A percentile compares a stretch with the other conserved stretches of the same genome.
Conservation (phyloP, 192 early-diverging fungal species). For the Backusella tarrabulga region DNA sequence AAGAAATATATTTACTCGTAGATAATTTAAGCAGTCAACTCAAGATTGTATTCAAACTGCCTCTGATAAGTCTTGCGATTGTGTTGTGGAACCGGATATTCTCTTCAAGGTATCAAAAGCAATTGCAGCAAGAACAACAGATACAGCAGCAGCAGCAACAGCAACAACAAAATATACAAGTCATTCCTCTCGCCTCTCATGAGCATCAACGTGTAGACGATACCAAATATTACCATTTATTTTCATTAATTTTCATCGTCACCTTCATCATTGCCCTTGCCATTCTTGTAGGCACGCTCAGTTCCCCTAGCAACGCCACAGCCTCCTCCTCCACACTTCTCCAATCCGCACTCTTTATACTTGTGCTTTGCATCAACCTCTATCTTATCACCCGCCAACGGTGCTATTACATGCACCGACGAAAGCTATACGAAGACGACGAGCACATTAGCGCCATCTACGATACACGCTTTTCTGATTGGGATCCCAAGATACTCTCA, state of each 20-base stretch:
- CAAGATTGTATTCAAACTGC: constrained; percentile 28
- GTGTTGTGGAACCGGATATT: constrained; percentile 22
- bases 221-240: constrained; percentile 30
- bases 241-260: constrained; percentile 34
- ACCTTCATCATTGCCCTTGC: constrained; percentile 20
- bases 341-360: constrained; percentile 28
- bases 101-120: not conserved
- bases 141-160: not conserved
- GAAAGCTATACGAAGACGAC: constrained; percentile 30
- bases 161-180: not conserved
- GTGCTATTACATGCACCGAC: constrained; percentile 32
- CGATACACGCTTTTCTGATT: constrained; percentile 29
- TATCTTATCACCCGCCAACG: constrained; percentile 37
- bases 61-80: constrained; percentile 22
- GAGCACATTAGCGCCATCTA: constrained; percentile 37
- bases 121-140: not conserved
- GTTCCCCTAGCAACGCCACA: not conserved
- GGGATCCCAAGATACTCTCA: constrained; percentile 43
- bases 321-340: constrained; percentile 4
- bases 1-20: constrained; percentile 36
- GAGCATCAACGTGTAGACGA: constrained; percentile 30
- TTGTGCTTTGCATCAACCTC: constrained; percentile 40
- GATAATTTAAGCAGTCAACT: constrained; percentile 35
- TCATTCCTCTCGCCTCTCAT: constrained; percentile 16
- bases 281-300: constrained; percentile 31